Percentiles rank a stretch among this genome's conserved stretches.
phyloP scores from a whole-genome alignment of 148 eudicot species.

The Suaeda aralocaspica region DNA sequence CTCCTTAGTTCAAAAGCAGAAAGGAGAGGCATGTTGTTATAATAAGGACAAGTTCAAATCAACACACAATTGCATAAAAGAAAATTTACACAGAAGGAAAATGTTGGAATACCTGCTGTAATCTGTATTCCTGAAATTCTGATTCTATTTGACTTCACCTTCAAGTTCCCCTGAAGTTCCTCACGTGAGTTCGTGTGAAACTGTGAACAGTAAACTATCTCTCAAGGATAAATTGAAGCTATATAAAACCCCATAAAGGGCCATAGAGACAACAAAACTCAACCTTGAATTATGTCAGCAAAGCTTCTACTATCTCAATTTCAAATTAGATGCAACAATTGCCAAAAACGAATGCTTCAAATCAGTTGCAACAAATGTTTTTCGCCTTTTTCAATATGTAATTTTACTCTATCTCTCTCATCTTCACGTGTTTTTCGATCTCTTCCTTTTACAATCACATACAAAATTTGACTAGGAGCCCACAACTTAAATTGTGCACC shows the following conservation, averaged over 20 bases:
- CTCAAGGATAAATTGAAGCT: conserved; percentile 1
- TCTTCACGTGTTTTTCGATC: too few species aligned
- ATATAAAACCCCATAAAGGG: conserved; percentile 9
- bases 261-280: not conserved
- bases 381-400: too few species aligned
- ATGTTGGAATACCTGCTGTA: conserved; percentile 9
- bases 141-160: not conserved
- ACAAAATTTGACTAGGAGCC: too few species aligned
- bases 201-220: not conserved
- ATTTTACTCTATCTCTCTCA: too few species aligned
- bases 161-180: not conserved
- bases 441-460: too few species aligned
- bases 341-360: too few species aligned
- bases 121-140: not conserved
- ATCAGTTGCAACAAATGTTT: too few species aligned
- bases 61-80: not conserved
- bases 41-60: not conserved
- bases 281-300: not conserved
- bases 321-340: too few species aligned
- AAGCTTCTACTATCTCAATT: too few species aligned
- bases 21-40: not conserved
- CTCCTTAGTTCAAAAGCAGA: not conserved
- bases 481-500: too few species aligned
- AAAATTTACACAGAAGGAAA: not conserved
- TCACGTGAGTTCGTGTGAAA: too few species aligned